Base-by-base conservation (phyloP, 2,329 filamentous ascomycete species). In the Arthrobotrys sinensis region DNA sequence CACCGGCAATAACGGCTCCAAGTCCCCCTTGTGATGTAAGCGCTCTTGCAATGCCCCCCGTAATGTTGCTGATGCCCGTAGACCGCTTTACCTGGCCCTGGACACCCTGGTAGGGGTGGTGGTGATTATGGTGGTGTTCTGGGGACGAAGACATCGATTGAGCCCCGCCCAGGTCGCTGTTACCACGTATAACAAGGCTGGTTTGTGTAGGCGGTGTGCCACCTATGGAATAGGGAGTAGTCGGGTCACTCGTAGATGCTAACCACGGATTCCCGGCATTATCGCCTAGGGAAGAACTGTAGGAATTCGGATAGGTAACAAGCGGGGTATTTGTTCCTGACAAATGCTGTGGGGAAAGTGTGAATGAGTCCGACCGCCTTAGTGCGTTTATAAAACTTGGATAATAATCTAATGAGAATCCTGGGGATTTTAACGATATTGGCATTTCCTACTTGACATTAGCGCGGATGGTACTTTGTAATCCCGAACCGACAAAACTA, bases 401-500 rank as follows among this genome's bases (percentile, higher is more conserved):
- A 78, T 91, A 91, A 81, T 91, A 91, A 75, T 91, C 89, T 1
- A 91, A 84, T 0, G 90, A 91, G 81, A 91, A 91, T 0, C 89
- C 89, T 0, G 90, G 89, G 0, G 89, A 89, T 82, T 91, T 91
- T 85, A 91, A 87, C 1, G 89, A 87, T 12, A 91, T 84, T 6
- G 90, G 90, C 28, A 88, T 90, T 80, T 91, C 88, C 4, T 89
- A 28, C 21, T n/a, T 10, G 12, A 16, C 10, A 28, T 76, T 68
- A 77, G 50, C 10, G 3, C 32, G 12, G 6, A 4, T 36, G 3
- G 34, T 21, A 19, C 21, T 8, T 7, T n/a, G n/a, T 19, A 43
- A 6, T 6, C 6, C 6, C 10, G 32, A 21, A 5, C 0, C 24
- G 19, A 4, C 11, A 43, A 24, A 46, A 34, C 60, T 24, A 57